Percentiles rank a stretch among this genome's conserved stretches.
phyloP scores from a whole-genome alignment of 345 rosid genomes.

The Odontarrhena argentea region DNA sequence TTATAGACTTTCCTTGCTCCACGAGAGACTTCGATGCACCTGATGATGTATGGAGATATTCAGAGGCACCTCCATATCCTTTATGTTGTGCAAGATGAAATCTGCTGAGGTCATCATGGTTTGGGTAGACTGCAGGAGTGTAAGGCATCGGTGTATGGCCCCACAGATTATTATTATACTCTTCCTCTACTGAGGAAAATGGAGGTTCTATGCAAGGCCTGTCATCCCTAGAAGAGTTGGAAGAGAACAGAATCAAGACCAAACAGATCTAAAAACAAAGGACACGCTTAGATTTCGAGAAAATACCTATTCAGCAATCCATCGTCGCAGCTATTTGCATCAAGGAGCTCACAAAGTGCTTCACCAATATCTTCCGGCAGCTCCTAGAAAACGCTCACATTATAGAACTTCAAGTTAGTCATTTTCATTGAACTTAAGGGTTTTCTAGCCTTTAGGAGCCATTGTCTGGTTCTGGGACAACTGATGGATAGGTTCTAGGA shows the following conservation, averaged over 20 bases:
- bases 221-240: slow-evolving; percentile 53
- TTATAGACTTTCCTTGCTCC: slow-evolving; percentile 51
- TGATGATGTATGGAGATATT: slow-evolving; percentile 42
- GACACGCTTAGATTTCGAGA: slow-evolving; percentile 13
- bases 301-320: slow-evolving; percentile 56
- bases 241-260: slow-evolving; percentile 26
- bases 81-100: slow-evolving; percentile 52
- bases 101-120: slow-evolving; percentile 59
- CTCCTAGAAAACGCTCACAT: slow-evolving; percentile 55
- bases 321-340: slow-evolving; percentile 56
- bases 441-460: slow-evolving; percentile 13
- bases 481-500: background rate
- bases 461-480: background rate
- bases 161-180: slow-evolving; percentile 46
- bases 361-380: slow-evolving; percentile 85
- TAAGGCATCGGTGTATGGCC: slow-evolving; percentile 43
- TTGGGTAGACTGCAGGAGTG: slow-evolving; percentile 55
- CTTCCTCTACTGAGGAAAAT: slow-evolving; percentile 58
- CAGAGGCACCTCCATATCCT: slow-evolving; percentile 47
- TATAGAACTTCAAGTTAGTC: slow-evolving; percentile 4
- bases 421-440: background rate
- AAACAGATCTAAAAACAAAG: slow-evolving; percentile 21
- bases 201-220: slow-evolving; percentile 58
- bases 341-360: slow-evolving; percentile 90
- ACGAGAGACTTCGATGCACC: slow-evolving; percentile 50